These are phyloP conservation scores for Bipolaris gigantea DNA, from an alignment of 2,329 filamentous ascomycete genomes.

Conservation along the genomic window DNA sequence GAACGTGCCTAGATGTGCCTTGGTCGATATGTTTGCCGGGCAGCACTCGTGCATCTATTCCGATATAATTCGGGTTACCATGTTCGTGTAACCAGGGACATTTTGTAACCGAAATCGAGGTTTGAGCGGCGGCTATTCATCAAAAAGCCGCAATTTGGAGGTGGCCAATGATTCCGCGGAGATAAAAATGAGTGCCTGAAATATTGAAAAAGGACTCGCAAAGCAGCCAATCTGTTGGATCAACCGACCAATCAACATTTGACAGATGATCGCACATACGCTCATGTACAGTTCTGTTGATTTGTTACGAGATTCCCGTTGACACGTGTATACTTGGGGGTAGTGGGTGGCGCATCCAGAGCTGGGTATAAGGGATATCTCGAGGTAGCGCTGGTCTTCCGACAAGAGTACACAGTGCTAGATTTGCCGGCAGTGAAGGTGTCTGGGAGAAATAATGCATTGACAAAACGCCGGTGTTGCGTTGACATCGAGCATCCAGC, in stretches of 20 bases:
- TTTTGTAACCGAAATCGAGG: not conserved
- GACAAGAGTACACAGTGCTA: not conserved
- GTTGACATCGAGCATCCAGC: constrained; percentile 15
- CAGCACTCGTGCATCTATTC: too few relatives aligned
- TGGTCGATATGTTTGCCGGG: too few relatives aligned
- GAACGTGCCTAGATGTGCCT: not conserved
- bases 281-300: not conserved
- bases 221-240: not conserved
- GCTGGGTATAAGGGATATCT: not conserved
- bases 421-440: constrained; percentile 40
- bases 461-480: constrained; percentile 21
- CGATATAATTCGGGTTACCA: too few relatives aligned
- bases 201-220: not conserved
- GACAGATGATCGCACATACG: not conserved
- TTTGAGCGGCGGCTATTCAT: not conserved
- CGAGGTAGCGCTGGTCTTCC: not conserved
- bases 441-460: constrained; percentile 14
- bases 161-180: not conserved
- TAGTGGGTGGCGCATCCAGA: not conserved
- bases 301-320: not conserved
- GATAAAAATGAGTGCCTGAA: not conserved
- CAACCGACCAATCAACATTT: not conserved
- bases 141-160: not conserved
- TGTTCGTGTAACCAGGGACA: not conserved
- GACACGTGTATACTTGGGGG: too few relatives aligned